A percentile compares a stretch with the other conserved stretches of the same genome.
Evolutionary conservation across 352 stramenopile genomes (phyloP).

Genomic region (Globisporangium nunn): DNA sequence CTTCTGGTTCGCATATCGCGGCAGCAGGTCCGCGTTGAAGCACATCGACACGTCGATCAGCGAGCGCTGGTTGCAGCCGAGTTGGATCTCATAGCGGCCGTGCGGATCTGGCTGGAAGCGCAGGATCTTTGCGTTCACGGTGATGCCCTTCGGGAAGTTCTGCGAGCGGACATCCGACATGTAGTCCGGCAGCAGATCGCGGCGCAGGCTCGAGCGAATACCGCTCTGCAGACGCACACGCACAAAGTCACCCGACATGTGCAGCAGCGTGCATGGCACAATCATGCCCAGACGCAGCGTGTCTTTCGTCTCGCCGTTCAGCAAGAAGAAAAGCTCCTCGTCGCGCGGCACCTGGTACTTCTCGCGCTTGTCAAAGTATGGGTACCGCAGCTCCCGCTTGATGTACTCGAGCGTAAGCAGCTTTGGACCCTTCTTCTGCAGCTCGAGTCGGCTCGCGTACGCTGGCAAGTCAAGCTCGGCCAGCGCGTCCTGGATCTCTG

Average conservation of each 20-base stretch:
- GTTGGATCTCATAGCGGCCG: constrained; percentile 64
- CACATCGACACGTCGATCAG: constrained; percentile 70
- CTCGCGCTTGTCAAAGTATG: constrained; percentile 84
- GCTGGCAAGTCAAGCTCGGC: constrained; percentile 83
- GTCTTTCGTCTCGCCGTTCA: constrained; percentile 78
- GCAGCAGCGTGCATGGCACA: constrained; percentile 74
- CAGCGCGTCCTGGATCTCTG: constrained; percentile 82
- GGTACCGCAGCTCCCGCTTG: constrained; percentile 84
- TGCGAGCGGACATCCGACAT: constrained; percentile 52
- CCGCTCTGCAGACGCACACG: constrained; percentile 78
- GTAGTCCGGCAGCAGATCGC: constrained; percentile 78
- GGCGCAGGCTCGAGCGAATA: constrained; percentile 71
- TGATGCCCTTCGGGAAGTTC: constrained; percentile 75
- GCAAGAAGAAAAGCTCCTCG: constrained; percentile 82
- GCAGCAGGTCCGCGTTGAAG: constrained; percentile 55
- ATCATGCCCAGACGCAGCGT: constrained; percentile 83
- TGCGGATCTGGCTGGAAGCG: constrained; percentile 62
- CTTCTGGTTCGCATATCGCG: constrained; percentile 43
- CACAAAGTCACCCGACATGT: constrained; percentile 82
- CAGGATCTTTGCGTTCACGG: constrained; percentile 84
- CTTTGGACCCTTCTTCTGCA: constrained; percentile 88
- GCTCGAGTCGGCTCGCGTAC: constrained; percentile 78
- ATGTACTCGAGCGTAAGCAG: constrained; percentile 84
- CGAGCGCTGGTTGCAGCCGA: constrained; percentile 70
- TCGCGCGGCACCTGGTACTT: constrained; percentile 82